phyloP scores from a whole-genome alignment of 1,139 yeast genomes.

The Sugiyamaella grinbergsii region DNA sequence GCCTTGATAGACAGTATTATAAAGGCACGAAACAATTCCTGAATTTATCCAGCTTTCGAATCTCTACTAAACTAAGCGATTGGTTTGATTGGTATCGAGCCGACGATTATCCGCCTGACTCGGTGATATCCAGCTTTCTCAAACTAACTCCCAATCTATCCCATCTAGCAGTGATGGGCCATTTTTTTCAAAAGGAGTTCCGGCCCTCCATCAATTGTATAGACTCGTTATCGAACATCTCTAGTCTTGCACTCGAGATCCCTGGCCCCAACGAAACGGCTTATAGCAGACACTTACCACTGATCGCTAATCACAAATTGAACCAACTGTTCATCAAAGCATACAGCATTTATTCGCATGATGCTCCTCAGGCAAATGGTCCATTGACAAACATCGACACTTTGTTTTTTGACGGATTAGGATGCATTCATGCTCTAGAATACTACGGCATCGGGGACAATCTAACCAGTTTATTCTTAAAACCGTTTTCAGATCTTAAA shows the following conservation, averaged over 20 bases:
- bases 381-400: conserved; percentile 2
- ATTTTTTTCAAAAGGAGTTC: conserved; percentile 5
- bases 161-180: conserved; percentile 5
- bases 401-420: conserved; percentile 1
- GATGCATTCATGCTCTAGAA: conserved; percentile 9
- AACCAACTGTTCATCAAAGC: conserved; percentile 2
- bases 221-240: not conserved
- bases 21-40: not conserved
- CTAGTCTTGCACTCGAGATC: not conserved
- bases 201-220: conserved; percentile 1
- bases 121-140: conserved; percentile 1
- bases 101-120: conserved; percentile 2
- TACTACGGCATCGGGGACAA: conserved; percentile 3
- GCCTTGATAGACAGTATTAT: not conserved
- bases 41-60: not conserved
- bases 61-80: conserved; percentile 7
- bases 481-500: conserved; percentile 9
- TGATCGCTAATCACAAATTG: not conserved
- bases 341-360: not conserved
- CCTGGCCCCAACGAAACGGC: conserved; percentile 3
- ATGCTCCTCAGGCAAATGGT: not conserved
- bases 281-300: not conserved
- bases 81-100: conserved; percentile 9
- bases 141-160: conserved; percentile 7
- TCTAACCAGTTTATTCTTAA: not conserved